Evolutionary conservation across 805 yeast genomes (phyloP).

Genomic region (Metschnikowia koreensis): DNA sequence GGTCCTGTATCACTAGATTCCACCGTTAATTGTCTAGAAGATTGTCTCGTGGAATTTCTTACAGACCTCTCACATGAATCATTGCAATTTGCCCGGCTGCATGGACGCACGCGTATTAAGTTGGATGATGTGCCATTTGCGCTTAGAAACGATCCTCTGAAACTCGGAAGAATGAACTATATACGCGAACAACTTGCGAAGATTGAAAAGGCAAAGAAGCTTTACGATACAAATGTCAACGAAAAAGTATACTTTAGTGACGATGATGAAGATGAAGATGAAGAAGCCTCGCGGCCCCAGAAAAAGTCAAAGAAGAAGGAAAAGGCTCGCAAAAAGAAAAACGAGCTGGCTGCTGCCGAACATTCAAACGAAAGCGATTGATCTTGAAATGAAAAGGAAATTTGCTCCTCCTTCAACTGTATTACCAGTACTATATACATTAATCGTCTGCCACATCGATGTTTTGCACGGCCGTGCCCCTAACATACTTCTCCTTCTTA

Average conservation of each 20-base stretch:
- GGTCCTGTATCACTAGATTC: slow-evolving; percentile 39
- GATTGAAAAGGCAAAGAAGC: slow-evolving; percentile 41
- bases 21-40: slow-evolving; percentile 40
- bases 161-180: slow-evolving; percentile 40
- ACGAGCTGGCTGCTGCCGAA: slow-evolving; percentile 11
- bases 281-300: slow-evolving; percentile 13
- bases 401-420: not conserved
- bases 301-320: slow-evolving; percentile 13
- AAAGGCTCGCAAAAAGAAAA: slow-evolving; percentile 10
- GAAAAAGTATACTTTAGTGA: slow-evolving; percentile 17
- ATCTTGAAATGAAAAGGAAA: not conserved
- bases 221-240: slow-evolving; percentile 34
- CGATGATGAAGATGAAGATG: slow-evolving; percentile 21
- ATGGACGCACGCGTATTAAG: slow-evolving; percentile 39
- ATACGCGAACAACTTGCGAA: slow-evolving; percentile 37
- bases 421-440: not conserved
- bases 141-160: slow-evolving; percentile 41
- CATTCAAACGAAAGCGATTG: slow-evolving; percentile 18
- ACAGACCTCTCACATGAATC: slow-evolving; percentile 35
- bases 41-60: slow-evolving; percentile 36
- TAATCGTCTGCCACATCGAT: slow-evolving; percentile 16
- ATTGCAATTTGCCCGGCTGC: slow-evolving; percentile 34
- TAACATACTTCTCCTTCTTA: slow-evolving; percentile 56
- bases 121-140: slow-evolving; percentile 44
- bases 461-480: slow-evolving; percentile 55